Conservation (phyloP, 345 rosid genomes). For the Eucalyptus sideroxylon region DNA sequence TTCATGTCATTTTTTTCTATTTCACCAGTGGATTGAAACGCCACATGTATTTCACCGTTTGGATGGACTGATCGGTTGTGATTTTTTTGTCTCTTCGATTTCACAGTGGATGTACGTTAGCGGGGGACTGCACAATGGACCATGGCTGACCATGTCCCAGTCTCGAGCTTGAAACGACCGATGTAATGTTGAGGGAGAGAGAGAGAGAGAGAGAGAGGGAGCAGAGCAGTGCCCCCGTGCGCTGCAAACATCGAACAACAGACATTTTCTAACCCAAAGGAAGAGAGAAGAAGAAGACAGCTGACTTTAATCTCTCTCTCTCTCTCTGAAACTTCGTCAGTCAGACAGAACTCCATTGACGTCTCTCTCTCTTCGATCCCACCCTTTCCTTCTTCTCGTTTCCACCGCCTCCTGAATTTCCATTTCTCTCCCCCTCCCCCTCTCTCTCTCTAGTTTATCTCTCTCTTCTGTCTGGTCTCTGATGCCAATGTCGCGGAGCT, state of each 20-base stretch:
- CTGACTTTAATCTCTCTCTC: background rate
- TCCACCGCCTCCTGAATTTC: conserved; percentile 3
- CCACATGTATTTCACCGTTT: background rate
- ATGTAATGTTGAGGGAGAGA: background rate
- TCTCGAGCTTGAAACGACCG: background rate
- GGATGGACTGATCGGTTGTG: background rate
- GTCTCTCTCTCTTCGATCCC: background rate
- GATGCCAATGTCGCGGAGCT: conserved; percentile 7
- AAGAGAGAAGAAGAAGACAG: background rate
- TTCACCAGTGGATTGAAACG: background rate
- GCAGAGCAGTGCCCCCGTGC: background rate
- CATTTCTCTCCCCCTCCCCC: background rate
- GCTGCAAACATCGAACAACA: background rate
- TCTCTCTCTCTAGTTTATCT: background rate
- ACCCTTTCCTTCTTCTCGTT: conserved; percentile 3
- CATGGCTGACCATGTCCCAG: background rate
- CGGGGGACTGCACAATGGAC: background rate
- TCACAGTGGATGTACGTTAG: background rate
- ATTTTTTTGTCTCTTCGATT: background rate
- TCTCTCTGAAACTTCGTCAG: background rate
- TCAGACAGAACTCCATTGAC: background rate
- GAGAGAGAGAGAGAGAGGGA: background rate
- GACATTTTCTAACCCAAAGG: background rate
- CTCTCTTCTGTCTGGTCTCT: background rate
- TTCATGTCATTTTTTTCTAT: background rate